These are phyloP conservation scores for Diatrype stigma DNA, from an alignment of 2,329 filamentous ascomycete species.

Conservation along the genomic window DNA sequence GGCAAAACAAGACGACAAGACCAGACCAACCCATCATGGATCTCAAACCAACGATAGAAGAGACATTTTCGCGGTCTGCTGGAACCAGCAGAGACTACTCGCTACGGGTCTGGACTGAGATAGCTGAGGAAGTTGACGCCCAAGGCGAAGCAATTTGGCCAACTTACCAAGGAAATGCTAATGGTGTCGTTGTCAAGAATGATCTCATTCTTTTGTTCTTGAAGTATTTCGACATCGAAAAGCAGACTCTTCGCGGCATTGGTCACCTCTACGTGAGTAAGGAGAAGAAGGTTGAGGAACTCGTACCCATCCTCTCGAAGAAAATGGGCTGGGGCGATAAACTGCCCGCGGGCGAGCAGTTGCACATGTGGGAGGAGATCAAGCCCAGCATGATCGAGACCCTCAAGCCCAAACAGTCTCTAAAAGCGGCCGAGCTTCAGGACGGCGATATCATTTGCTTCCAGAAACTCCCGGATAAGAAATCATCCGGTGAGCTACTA, in stretches of 20 bases:
- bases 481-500: constrained; percentile 34
- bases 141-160: constrained; percentile 73
- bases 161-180: constrained; percentile 54
- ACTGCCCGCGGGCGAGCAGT: constrained; percentile 56
- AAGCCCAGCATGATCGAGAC: constrained; percentile 96
- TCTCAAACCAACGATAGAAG: constrained; percentile 70
- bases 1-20: constrained; percentile 93
- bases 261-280: constrained; percentile 84
- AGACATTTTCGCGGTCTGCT: constrained; percentile 50
- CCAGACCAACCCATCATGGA: constrained; percentile 86
- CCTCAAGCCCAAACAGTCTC: constrained; percentile 84
- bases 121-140: constrained; percentile 59
- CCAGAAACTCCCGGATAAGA: constrained; percentile 59
- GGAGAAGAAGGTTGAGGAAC: constrained; percentile 81
- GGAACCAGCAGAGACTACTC: constrained; percentile 61
- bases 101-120: constrained; percentile 85
- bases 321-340: constrained; percentile 85
- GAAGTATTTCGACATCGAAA: constrained; percentile 81
- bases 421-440: constrained; percentile 89
- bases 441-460: constrained; percentile 97
- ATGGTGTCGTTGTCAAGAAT: constrained; percentile 53
- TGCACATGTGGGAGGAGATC: constrained; percentile 90
- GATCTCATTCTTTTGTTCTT: constrained; percentile 79
- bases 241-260: constrained; percentile 70
- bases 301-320: constrained; percentile 71